Percentiles rank a stretch among this genome's conserved stretches.
Evolutionary conservation across 2,329 filamentous ascomycete species (phyloP).

Genomic region (Fusarium gaditjirri): DNA sequence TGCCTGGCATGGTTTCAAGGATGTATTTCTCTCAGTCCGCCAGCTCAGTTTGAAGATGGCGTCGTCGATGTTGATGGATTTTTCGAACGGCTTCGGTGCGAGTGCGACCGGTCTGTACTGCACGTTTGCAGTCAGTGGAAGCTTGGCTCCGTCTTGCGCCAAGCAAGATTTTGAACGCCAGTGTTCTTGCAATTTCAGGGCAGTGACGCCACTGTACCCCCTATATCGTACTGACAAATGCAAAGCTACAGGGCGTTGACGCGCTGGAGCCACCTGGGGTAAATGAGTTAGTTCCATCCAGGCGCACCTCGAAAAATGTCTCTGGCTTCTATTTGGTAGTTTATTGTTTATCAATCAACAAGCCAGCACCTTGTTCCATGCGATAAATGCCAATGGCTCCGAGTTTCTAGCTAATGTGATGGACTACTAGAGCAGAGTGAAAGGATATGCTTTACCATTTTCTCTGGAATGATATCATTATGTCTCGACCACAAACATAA

Average conservation of each 20-base stretch:
- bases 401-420: not conserved
- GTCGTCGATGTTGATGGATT: conserved; percentile 44
- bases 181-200: conserved; percentile 17
- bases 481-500: not conserved
- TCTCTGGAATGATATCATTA: not conserved
- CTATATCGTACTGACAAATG: conserved; percentile 19
- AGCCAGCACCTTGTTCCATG: not conserved
- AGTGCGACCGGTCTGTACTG: conserved; percentile 36
- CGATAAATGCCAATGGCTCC: not conserved
- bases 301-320: not conserved
- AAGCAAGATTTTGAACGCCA: conserved; percentile 23
- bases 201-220: conserved; percentile 8
- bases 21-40: conserved; percentile 35
- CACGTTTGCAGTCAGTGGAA: conserved; percentile 33
- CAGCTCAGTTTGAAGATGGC: conserved; percentile 43
- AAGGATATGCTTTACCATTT: not conserved
- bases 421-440: not conserved
- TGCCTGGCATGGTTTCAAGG: conserved; percentile 52
- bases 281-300: not conserved
- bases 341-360: not conserved
- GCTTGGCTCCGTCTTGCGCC: conserved; percentile 16
- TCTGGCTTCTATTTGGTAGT: not conserved
- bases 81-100: conserved; percentile 41
- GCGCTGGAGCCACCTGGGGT: conserved; percentile 16
- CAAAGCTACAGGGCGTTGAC: conserved; percentile 9